Evolutionary conservation across 176 grass and related monocot species (phyloP).

Genomic region (Saccharum officinarum): DNA sequence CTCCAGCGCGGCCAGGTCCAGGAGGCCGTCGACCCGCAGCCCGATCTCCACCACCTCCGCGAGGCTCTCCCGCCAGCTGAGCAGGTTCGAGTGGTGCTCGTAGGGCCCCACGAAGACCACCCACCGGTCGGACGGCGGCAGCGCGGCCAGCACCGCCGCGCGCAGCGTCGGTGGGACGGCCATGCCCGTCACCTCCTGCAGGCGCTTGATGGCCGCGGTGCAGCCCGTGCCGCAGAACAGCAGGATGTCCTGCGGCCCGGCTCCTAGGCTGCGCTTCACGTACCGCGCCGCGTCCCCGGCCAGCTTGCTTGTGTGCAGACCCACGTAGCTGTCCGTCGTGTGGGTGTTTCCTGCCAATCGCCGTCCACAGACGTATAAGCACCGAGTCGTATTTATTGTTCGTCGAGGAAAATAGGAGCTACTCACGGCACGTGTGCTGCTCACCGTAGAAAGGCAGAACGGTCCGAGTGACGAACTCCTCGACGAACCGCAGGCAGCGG

Average conservation of each 20-base stretch:
- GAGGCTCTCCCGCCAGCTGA: constrained; percentile 69
- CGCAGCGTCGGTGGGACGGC: not conserved
- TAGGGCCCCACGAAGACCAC: constrained; percentile 71
- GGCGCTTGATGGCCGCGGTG: constrained; percentile 20
- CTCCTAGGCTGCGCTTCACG: constrained; percentile 55
- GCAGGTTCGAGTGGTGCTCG: constrained; percentile 89
- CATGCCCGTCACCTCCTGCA: constrained; percentile 34
- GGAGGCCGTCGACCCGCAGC: constrained; percentile 19
- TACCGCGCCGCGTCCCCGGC: constrained; percentile 46
- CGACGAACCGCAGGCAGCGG: constrained; percentile 52
- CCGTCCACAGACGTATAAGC: not conserved
- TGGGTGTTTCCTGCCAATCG: constrained; percentile 60
- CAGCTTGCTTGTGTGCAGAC: constrained; percentile 48
- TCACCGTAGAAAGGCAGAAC: constrained; percentile 76
- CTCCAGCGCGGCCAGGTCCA: constrained; percentile 52
- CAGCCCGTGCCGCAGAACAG: constrained; percentile 29
- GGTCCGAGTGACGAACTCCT: constrained; percentile 56
- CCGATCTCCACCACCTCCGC: constrained; percentile 71
- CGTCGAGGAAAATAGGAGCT: no score
- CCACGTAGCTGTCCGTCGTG: constrained; percentile 79
- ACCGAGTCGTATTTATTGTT: not conserved
- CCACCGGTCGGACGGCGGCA: constrained; percentile 57
- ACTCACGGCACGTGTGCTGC: not conserved
- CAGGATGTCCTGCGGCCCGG: constrained; percentile 1
- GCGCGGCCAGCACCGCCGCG: constrained; percentile 10